Percentiles rank a stretch among this genome's conserved stretches.
Conservation (phyloP, 768 basidiomycete species). For the Cystobasidium tubakii region DNA sequence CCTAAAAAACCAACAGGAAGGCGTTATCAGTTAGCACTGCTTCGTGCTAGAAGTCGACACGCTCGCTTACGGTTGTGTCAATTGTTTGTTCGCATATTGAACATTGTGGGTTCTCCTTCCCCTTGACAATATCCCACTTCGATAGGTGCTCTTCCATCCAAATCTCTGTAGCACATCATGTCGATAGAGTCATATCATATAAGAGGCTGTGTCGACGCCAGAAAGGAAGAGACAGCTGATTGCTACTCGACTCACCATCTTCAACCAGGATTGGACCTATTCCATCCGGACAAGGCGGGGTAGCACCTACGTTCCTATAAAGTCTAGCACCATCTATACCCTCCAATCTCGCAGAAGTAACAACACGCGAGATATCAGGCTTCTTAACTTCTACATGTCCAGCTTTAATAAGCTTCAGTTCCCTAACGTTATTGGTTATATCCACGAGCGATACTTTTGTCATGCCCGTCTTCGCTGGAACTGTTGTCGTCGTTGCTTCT, state of each 20-base stretch:
- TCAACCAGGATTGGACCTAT: constrained; percentile 48
- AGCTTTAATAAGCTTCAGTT: constrained; percentile 2
- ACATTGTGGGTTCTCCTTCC: constrained; percentile 8
- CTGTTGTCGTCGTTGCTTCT: constrained; percentile 24
- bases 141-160: constrained; percentile 36
- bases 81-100: constrained; percentile 37
- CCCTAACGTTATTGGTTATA: not conserved
- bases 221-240: not conserved
- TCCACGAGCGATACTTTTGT: not conserved
- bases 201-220: no score
- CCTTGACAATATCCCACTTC: constrained; percentile 14
- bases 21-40: not conserved
- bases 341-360: constrained; percentile 47
- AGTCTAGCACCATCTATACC: constrained; percentile 42
- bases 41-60: not conserved
- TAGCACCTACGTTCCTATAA: constrained; percentile 40
- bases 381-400: constrained; percentile 6
- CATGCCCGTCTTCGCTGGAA: constrained; percentile 4
- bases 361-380: constrained; percentile 15
- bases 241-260: constrained; percentile 43
- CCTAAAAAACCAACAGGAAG: constrained; percentile 11
- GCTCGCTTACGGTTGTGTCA: constrained; percentile 42
- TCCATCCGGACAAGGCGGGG: constrained; percentile 22
- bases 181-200: no score
- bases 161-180: not conserved